Evolutionary conservation across 441 rosid genomes (phyloP).

Genomic region (Omphalea diandra): DNA sequence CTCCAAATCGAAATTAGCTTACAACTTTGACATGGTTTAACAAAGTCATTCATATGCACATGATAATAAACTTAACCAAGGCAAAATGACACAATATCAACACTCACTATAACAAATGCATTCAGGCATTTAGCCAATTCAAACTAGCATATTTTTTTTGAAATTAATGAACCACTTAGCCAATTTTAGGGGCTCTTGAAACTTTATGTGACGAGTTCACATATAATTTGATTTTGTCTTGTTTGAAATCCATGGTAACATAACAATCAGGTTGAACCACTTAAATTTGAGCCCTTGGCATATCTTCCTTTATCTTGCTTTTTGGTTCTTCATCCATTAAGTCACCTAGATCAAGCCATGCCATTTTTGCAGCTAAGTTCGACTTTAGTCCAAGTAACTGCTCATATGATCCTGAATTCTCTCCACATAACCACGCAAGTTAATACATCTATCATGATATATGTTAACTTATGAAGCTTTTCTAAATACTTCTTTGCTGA

Average conservation of each 20-base stretch:
- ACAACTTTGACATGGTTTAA: too few species aligned
- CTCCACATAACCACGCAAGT: neutral
- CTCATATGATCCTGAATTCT: neutral
- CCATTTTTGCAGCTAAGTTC: neutral
- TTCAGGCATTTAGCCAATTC: conserved; percentile 34
- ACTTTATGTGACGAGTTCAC: conserved; percentile 40
- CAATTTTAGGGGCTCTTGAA: conserved; percentile 34
- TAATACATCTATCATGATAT: too few species aligned
- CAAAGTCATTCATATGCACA: too few species aligned
- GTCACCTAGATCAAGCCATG: conserved; percentile 14
- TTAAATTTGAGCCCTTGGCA: conserved; percentile 28
- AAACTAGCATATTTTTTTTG: too few species aligned
- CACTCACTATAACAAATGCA: too few species aligned
- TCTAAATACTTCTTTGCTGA: too few species aligned
- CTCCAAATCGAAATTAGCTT: too few species aligned
- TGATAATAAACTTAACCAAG: too few species aligned
- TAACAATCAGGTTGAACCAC: conserved; percentile 27
- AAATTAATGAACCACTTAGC: conserved; percentile 23
- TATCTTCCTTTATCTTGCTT: conserved; percentile 41
- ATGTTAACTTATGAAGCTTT: too few species aligned
- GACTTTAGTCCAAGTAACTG: neutral
- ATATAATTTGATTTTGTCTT: conserved; percentile 32
- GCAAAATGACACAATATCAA: too few species aligned
- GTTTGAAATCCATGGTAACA: conserved; percentile 42
- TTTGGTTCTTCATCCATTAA: conserved; percentile 40